phyloP scores from a whole-genome alignment of 1,139 yeast species.

The Scheffersomyces segobiensis region DNA sequence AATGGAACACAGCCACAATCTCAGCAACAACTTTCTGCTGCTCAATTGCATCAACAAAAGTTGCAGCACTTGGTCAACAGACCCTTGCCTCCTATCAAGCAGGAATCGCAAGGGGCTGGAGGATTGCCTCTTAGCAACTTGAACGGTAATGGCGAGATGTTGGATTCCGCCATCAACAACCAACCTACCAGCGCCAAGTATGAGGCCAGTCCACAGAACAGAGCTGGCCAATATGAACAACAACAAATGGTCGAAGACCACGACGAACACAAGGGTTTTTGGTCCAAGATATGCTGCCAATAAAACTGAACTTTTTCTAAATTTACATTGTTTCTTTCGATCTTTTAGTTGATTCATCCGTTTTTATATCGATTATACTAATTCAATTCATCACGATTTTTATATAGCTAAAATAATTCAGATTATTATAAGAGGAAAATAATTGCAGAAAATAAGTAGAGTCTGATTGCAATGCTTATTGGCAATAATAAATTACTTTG shows the following conservation, averaged over 20 bases:
- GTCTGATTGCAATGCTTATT: too few relatives aligned
- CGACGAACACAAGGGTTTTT: conserved; percentile 44
- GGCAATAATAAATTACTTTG: neutral
- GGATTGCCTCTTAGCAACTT: conserved; percentile 14
- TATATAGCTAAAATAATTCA: neutral
- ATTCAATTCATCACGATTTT: neutral
- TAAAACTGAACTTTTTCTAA: conserved; percentile 12
- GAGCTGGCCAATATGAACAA: conserved; percentile 40
- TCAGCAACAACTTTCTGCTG: conserved; percentile 38
- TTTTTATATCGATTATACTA: neutral
- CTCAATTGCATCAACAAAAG: conserved; percentile 51
- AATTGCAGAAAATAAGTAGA: neutral
- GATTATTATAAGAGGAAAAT: neutral
- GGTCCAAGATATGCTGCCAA: conserved; percentile 49
- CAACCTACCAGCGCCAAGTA: conserved; percentile 17
- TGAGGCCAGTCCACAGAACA: conserved; percentile 18
- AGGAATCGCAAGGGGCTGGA: conserved; percentile 29
- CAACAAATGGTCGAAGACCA: conserved; percentile 35
- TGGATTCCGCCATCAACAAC: conserved; percentile 13
- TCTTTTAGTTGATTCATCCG: neutral
- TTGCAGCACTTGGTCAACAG: conserved; percentile 53
- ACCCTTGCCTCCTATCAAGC: conserved; percentile 53
- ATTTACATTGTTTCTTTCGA: neutral
- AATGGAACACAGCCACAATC: conserved; percentile 23
- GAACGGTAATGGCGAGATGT: conserved; percentile 12